Percentiles rank a stretch among this genome's conserved stretches.
Evolutionary conservation across 306 rosid species (phyloP).

Genomic region (Ceratonia siliqua): DNA sequence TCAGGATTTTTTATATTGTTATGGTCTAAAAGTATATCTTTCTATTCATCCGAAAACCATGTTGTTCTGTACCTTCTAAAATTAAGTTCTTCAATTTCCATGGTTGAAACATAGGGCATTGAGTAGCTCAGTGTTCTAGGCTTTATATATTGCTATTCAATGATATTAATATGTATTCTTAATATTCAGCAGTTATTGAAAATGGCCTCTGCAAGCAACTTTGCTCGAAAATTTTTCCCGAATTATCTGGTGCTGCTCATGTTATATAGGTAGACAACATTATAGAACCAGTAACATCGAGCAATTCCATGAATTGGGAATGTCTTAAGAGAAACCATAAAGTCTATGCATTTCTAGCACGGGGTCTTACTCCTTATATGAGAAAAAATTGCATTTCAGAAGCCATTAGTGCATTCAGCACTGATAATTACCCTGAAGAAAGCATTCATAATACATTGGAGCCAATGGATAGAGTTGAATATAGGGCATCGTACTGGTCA

Average conservation of each 20-base stretch:
- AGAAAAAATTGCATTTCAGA: slow-evolving; percentile 50
- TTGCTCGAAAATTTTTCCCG: slow-evolving; percentile 63
- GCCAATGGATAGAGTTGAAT: slow-evolving; percentile 42
- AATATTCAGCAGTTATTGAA: slow-evolving; percentile 62
- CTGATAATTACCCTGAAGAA: slow-evolving; percentile 60
- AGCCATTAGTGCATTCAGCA: slow-evolving; percentile 64
- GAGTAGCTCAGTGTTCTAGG: slow-evolving; percentile 6
- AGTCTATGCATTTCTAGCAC: slow-evolving; percentile 52
- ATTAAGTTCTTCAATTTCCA: background rate
- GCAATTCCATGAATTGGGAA: slow-evolving; percentile 38
- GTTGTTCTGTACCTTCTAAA: too few relatives aligned
- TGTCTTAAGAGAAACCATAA: slow-evolving; percentile 52
- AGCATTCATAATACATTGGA: slow-evolving; percentile 53
- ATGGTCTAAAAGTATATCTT: background rate
- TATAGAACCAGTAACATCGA: slow-evolving; percentile 40
- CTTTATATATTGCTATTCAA: slow-evolving; percentile 30
- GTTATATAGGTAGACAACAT: slow-evolving; percentile 42
- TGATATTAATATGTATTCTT: slow-evolving; percentile 15
- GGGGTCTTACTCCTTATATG: slow-evolving; percentile 39
- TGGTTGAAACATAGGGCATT: background rate
- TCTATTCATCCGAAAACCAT: too few relatives aligned
- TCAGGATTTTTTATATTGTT: slow-evolving; percentile 9
- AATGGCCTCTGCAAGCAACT: slow-evolving; percentile 55
- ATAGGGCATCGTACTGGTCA: slow-evolving; percentile 67
- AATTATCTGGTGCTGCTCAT: slow-evolving; percentile 40